Conservation (phyloP, 1,139 yeast species). For the Yamadazyma epiphylla region DNA sequence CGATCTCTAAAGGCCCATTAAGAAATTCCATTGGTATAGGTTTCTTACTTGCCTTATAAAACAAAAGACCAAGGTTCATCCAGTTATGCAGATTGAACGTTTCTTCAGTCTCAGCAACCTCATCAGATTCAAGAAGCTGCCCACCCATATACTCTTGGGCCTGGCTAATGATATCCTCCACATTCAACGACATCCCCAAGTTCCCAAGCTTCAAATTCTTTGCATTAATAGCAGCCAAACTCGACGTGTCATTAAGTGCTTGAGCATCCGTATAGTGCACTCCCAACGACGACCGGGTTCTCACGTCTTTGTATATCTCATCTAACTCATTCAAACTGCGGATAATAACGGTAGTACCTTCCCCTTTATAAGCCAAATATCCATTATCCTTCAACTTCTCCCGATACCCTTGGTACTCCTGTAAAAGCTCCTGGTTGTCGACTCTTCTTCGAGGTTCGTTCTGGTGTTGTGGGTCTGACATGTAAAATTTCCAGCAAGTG, state of each 20-base stretch:
- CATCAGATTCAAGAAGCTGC: constrained; percentile 12
- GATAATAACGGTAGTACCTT: constrained; percentile 21
- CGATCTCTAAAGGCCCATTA: constrained; percentile 70
- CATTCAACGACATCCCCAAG: constrained; percentile 44
- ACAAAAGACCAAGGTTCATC: constrained; percentile 57
- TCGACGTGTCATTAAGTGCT: constrained; percentile 36
- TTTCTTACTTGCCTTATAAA: constrained; percentile 42
- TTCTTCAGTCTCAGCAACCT: constrained; percentile 13
- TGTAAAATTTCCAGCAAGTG: too few relatives aligned
- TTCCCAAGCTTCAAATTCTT: constrained; percentile 55
- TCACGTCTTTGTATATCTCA: constrained; percentile 20
- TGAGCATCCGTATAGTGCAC: constrained; percentile 32
- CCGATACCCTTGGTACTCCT: constrained; percentile 19
- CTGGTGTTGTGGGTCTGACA: too few relatives aligned
- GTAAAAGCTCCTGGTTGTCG: constrained; percentile 10
- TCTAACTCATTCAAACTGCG: constrained; percentile 21
- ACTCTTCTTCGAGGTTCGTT: too few relatives aligned
- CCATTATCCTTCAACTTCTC: constrained; percentile 14
- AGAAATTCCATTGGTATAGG: constrained; percentile 58
- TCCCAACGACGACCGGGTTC: constrained; percentile 20
- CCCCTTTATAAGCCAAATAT: constrained; percentile 28
- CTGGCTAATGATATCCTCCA: constrained; percentile 42
- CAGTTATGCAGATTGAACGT: constrained; percentile 47
- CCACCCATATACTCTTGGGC: constrained; percentile 16
- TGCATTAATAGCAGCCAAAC: constrained; percentile 48